Evolutionary conservation across 2,329 filamentous ascomycete genomes (phyloP).

Genomic region (Balansia obtecta): DNA sequence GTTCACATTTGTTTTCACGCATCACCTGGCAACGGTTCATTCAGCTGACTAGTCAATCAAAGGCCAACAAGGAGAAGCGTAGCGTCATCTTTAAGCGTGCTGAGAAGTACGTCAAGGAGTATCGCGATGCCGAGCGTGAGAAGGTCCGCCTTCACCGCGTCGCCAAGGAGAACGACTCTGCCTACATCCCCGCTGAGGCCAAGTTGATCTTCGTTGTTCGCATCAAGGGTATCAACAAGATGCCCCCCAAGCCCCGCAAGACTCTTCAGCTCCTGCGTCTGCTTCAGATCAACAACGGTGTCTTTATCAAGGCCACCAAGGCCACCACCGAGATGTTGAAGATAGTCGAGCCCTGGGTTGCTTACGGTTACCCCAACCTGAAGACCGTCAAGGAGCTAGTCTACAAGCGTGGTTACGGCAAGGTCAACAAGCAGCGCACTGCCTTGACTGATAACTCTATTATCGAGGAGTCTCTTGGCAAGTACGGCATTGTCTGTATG

Average conservation of each 20-base stretch:
- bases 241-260: slow-evolving; percentile 99
- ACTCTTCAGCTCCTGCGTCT: slow-evolving; percentile 98
- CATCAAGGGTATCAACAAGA: slow-evolving; percentile 99
- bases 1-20: slow-evolving; percentile 5
- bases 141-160: slow-evolving; percentile 86
- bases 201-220: slow-evolving; percentile 97
- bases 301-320: slow-evolving; percentile 97
- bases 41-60: slow-evolving; percentile 12
- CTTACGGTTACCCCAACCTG: slow-evolving; percentile 98
- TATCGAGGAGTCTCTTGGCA: slow-evolving; percentile 91
- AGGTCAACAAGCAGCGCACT: slow-evolving; percentile 96
- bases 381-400: slow-evolving; percentile 98
- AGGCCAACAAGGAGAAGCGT: slow-evolving; percentile 99
- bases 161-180: slow-evolving; percentile 83
- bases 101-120: slow-evolving; percentile 99
- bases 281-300: slow-evolving; percentile 99
- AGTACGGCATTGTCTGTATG: slow-evolving; percentile 98
- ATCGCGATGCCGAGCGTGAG: slow-evolving; percentile 96
- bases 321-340: slow-evolving; percentile 95
- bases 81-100: slow-evolving; percentile 98
- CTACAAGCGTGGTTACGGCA: slow-evolving; percentile 99
- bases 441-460: slow-evolving; percentile 95
- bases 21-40: slow-evolving; percentile 21
- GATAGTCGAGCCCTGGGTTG: slow-evolving; percentile 97
- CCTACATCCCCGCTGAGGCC: slow-evolving; percentile 88